Evolutionary conservation across 2,329 filamentous ascomycete genomes (phyloP).

Genomic region (Westerdykella ornata): DNA sequence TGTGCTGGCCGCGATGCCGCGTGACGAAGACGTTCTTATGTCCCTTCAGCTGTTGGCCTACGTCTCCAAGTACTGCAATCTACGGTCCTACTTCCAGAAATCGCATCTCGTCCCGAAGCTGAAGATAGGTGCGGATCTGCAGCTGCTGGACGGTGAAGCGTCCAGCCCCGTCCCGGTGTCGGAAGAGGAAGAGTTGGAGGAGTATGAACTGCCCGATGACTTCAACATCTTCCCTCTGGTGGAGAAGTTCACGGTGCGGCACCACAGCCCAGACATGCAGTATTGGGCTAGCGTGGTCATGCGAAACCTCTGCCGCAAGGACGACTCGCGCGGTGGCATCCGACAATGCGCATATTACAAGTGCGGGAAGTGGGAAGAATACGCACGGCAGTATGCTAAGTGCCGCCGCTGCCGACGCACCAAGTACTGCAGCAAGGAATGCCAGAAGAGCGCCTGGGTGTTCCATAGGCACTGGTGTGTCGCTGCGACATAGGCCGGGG

Average conservation of each 20-base stretch:
- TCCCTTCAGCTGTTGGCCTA: slow-evolving; percentile 93
- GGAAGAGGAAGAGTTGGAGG: slow-evolving; percentile 65
- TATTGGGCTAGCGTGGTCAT: slow-evolving; percentile 99
- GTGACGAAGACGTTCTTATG: slow-evolving; percentile 97
- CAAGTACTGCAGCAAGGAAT: slow-evolving; percentile 99
- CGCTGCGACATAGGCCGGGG: slow-evolving; percentile 50
- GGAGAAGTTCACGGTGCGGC: slow-evolving; percentile 94
- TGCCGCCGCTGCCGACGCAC: slow-evolving; percentile 92
- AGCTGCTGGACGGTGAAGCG: slow-evolving; percentile 66
- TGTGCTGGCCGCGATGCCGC: slow-evolving; percentile 83
- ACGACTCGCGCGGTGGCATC: slow-evolving; percentile 89
- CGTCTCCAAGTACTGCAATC: slow-evolving; percentile 96
- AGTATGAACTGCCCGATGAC: slow-evolving; percentile 87
- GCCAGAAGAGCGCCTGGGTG: slow-evolving; percentile 97
- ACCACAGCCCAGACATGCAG: slow-evolving; percentile 95
- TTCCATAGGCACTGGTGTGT: slow-evolving; percentile 98
- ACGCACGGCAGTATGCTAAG: slow-evolving; percentile 93
- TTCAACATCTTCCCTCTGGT: slow-evolving; percentile 98
- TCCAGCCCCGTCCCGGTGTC: slow-evolving; percentile 33
- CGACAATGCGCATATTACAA: slow-evolving; percentile 96
- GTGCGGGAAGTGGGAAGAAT: slow-evolving; percentile 98
- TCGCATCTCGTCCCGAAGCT: slow-evolving; percentile 89
- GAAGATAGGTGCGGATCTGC: slow-evolving; percentile 79
- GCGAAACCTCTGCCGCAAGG: slow-evolving; percentile 96
- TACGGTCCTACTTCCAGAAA: slow-evolving; percentile 89